These are phyloP conservation scores for Boletus reticuloceps DNA, from an alignment of 768 basidiomycete species.

Conservation along the genomic window DNA sequence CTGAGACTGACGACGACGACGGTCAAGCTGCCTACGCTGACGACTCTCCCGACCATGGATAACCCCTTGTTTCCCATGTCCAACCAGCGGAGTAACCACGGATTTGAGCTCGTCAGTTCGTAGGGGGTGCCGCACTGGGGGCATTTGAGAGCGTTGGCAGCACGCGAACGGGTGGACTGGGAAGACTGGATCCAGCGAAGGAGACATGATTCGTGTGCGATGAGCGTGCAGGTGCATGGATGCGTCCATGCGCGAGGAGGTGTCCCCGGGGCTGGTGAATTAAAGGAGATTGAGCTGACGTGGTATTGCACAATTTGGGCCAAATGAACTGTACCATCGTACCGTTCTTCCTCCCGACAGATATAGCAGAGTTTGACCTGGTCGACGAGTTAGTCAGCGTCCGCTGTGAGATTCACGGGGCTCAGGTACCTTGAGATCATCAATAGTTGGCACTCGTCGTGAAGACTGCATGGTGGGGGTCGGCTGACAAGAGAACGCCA, in stretches of 20 bases:
- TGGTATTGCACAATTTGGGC: not conserved
- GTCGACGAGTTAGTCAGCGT: slow-evolving; percentile 1
- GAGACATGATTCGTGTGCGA: slow-evolving; percentile 79
- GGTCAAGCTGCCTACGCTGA: slow-evolving; percentile 49
- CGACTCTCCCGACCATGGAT: slow-evolving; percentile 49
- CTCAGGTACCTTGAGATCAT: slow-evolving; percentile 31
- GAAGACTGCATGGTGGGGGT: slow-evolving; percentile 22
- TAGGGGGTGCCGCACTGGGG: slow-evolving; percentile 72
- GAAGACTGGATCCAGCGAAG: slow-evolving; percentile 77
- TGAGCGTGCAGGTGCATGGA: slow-evolving; percentile 75
- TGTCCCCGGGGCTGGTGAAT: slow-evolving; percentile 38
- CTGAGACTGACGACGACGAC: slow-evolving; percentile 54
- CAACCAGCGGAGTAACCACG: slow-evolving; percentile 48
- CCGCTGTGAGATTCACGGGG: not conserved
- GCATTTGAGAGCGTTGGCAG: slow-evolving; percentile 68
- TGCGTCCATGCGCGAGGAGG: slow-evolving; percentile 69
- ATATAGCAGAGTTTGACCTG: slow-evolving; percentile 79
- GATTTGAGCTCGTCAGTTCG: slow-evolving; percentile 65
- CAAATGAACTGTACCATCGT: slow-evolving; percentile 35
- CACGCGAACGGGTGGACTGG: slow-evolving; percentile 53
- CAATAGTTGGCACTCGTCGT: slow-evolving; percentile 31
- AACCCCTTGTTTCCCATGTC: slow-evolving; percentile 49
- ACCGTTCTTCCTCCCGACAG: slow-evolving; percentile 68
- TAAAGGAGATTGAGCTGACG: not conserved
- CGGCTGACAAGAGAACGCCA: not conserved